Evolutionary conservation across 2,329 filamentous ascomycete genomes (phyloP).

Genomic region (Thelonectria rubi): DNA sequence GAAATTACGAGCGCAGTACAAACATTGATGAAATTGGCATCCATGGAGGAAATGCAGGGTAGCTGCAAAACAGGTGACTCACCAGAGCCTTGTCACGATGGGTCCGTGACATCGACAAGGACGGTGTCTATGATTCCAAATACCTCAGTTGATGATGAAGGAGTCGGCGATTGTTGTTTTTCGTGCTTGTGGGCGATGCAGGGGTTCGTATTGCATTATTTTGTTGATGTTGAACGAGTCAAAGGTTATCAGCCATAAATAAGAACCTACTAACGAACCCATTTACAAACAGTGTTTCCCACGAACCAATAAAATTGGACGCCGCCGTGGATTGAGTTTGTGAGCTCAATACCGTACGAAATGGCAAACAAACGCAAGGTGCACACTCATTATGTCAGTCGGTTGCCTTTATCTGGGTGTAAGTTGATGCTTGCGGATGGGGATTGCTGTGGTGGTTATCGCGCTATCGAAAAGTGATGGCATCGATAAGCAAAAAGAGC

Average conservation of each 20-base stretch:
- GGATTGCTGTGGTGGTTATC: background rate
- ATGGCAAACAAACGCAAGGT: too few species aligned
- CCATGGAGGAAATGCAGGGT: background rate
- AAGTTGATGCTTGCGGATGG: too few species aligned
- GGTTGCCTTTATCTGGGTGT: background rate
- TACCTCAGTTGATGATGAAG: background rate
- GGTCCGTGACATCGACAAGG: background rate
- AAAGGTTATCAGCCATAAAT: background rate
- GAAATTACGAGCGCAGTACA: background rate
- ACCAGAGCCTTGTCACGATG: background rate
- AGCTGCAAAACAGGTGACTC: conserved; percentile 7
- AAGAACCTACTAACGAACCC: too few species aligned
- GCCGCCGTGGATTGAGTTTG: too few species aligned
- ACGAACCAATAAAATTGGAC: too few species aligned
- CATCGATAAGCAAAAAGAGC: background rate
- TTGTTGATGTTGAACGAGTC: background rate
- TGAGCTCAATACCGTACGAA: too few species aligned
- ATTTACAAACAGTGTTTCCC: too few species aligned
- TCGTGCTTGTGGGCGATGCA: background rate
- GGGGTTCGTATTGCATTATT: background rate
- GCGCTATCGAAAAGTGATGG: background rate
- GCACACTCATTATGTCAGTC: too few species aligned
- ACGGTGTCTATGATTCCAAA: conserved; percentile 4
- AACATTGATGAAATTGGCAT: background rate
- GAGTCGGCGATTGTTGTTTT: conserved; percentile 5